Base-by-base conservation (phyloP, 192 early-diverging fungal genomes). In the Rhizophlyctis rosea region DNA sequence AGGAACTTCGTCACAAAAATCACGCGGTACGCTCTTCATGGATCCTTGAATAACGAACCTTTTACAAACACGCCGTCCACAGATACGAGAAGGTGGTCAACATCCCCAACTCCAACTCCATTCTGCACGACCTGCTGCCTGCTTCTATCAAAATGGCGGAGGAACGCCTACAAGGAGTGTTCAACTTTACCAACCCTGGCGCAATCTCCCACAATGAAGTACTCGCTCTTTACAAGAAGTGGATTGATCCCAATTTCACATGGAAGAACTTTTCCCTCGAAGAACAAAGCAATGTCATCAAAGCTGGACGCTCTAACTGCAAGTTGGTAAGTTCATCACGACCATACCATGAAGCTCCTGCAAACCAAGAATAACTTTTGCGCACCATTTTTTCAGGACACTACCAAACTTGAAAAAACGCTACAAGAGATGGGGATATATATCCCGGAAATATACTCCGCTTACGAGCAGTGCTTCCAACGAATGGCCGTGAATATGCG, bases 121-220 rank as follows among this genome's bases (percentile, higher is more conserved):
- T 68, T 21, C 59, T 68, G 27, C 49, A 47, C 53, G 67, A 68
- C 30, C 52, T 68, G 25, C 67, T 68, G 31, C 67, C 67, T 14
- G 67, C 59, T 0, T 24, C 50, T 7, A 1, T 68, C 30, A 34
- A 5, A 7, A 61, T 68, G 59, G 67, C 67, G 2, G 50, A 61
- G 2, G 39, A 24, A 39, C 36, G 49, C 16, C 39, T 61, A 13
- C 54, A 58, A 0, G 67, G 67, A 21, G 59, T 68, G 21, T 68
- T 47, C 58, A 62, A 55, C 44, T 68, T 68, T 28, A 68, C 67
- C 11, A 68, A 68, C 59, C 67, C 67, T 9, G 67, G 67, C 1
- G 67, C 67, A 4, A 68, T 68, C 29, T 62, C 59, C n/a, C 67
- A 68, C 59, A 68, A 68, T 44, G 67, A 68, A 31, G 67, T 68